Base-by-base conservation (phyloP, 495 filamentous ascomycete species). In the Penicilliopsis zonata region DNA sequence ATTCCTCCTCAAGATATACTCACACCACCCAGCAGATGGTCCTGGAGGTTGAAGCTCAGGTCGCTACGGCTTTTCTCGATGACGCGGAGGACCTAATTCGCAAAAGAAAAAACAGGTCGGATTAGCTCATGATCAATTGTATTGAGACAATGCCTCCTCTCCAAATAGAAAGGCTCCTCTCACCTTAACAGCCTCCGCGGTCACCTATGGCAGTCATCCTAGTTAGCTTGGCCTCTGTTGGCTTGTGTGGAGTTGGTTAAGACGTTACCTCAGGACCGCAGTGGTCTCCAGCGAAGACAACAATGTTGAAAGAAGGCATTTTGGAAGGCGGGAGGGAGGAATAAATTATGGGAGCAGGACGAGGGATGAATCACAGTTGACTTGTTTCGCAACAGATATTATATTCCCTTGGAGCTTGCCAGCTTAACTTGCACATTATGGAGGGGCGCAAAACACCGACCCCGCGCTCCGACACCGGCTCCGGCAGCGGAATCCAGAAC, bases 1-100 rank as follows among this genome's bases (percentile, higher is more conserved):
- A 17, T 9, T 30, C 13, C 13, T 10, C 28, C 9, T 4, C 28
- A 30, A 4, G n/a, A 4, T 3, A 24, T 41, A 76, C 84, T 57
- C 74, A 95, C 90, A 47, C 90, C 90, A 40, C 90, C 90, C 26
- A 98, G 66, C 35, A 94, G 70, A 46, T 95, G 88, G 32, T 94
- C 76, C 57, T 95, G 74, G 43, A 95, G 79, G 53, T 96, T 81
- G 65, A 98, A 94, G 42, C 76, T 50, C 47, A 81, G 64, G 44
- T 74, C 70, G 39, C 76, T 62, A 41, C 72, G 74, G 38, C 58
- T 53, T 39, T 74, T 69, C 56, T 92, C 79, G 36, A 98, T 57
- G 6, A 78, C 70, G 35, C 76, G 76, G 49, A 98, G 73, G 41
- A 63, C 52, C 55, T 70, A 47, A 28, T 26, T 26, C 10, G 25